Evolutionary conservation across 768 basidiomycete species (phyloP), one percentile per base, ranked within the genome.

Genomic region (Grammothele lineata): DNA sequence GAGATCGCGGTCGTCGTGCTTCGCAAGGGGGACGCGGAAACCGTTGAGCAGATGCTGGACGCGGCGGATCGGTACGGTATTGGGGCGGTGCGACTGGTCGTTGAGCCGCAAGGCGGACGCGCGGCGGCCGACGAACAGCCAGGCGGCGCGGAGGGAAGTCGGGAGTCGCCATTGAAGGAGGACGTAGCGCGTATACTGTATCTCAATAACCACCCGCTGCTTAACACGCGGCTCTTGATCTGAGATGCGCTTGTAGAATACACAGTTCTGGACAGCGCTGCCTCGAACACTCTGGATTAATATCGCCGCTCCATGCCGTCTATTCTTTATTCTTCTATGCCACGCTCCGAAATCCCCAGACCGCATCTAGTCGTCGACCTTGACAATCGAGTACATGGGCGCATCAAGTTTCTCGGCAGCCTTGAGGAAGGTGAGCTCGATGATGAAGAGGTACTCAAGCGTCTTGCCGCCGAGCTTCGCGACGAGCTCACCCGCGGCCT

Each of bases 391-490:
- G 71, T 95, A 98, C 8, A 83, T 70, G 2, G 92, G 90, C 25
- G 91, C 92, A 59, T 91, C 79, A 53, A 98, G 80, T 66, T 87
- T 84, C 54, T 81, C 73, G 15, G 74, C 63, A 7, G 86, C 91
- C 57, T 87, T 83, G 58, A 92, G 72, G 70, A 86, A 84, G 46
- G 76, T 64, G 50, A 91, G 63, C 55, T 93, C 90, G 51, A 96
- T 84, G 66, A 98, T 83, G 72, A 99, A 99, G 54, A 99, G 70
- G 69, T 98, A 96, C 66, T 96, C 90, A 30, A 95, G 65, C 23
- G 87, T 86, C 56, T 84, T 85, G 40, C 87, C 94, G 17, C 92
- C 92, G 53, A 80, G 77, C 70, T 86, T 80, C 23, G 77, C 69
- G 45, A 97, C 82, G 26, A 99, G 85, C 57, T 94, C 79, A 40